Conservation (phyloP, 1,284 basidiomycete genomes). For the Fistulinella cinereoalba region DNA sequence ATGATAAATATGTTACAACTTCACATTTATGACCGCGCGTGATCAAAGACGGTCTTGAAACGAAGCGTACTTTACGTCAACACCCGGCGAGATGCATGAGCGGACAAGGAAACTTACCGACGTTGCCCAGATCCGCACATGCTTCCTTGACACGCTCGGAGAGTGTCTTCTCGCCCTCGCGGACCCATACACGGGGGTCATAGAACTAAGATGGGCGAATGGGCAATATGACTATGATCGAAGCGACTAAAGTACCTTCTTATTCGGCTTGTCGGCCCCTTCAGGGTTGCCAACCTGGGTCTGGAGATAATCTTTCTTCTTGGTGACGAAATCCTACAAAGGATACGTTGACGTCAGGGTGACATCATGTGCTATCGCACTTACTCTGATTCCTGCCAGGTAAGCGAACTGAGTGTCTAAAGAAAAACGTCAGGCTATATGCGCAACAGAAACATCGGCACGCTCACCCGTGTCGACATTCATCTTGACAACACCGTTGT, state of each 20-base stretch:
- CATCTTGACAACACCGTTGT: slow-evolving; percentile 96
- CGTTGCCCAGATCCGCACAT: slow-evolving; percentile 86
- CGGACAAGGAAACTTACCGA: slow-evolving; percentile 36
- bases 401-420: slow-evolving; percentile 90
- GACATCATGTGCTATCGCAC: slow-evolving; percentile 21
- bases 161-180: slow-evolving; percentile 98
- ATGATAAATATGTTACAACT: slow-evolving; percentile 21
- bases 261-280: slow-evolving; percentile 93
- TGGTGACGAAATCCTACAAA: slow-evolving; percentile 72
- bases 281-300: slow-evolving; percentile 95
- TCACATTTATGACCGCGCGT: background rate
- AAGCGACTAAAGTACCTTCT: slow-evolving; percentile 63
- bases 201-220: slow-evolving; percentile 56
- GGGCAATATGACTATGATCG: background rate
- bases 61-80: background rate
- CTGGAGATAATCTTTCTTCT: slow-evolving; percentile 83
- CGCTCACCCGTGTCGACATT: slow-evolving; percentile 81
- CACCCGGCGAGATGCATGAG: background rate
- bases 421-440: slow-evolving; percentile 8
- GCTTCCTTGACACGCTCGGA: slow-evolving; percentile 87
- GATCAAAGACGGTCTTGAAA: slow-evolving; percentile 28
- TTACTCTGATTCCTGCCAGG: slow-evolving; percentile 81
- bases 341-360: slow-evolving; percentile 1
- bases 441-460: background rate
- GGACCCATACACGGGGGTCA: slow-evolving; percentile 96